Evolutionary conservation across 208 protist species (phyloP), one percentile per base, ranked within the genome.

Genomic region (Leishmania arabica): DNA sequence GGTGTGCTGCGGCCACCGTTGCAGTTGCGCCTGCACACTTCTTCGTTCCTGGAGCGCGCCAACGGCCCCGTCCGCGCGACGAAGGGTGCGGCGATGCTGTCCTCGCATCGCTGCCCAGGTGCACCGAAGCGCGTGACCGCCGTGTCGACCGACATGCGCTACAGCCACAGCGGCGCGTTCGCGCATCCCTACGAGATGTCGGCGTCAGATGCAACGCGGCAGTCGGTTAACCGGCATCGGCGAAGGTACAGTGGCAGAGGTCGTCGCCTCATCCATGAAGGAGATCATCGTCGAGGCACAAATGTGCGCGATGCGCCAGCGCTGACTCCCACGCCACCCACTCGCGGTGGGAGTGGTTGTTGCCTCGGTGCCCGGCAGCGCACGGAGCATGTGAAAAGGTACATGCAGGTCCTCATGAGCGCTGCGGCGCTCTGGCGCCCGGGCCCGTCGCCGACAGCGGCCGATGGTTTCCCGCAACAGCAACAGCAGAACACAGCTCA

Each of bases 321-420:
- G 34, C 53, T 47, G 42, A 65, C 54, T 2, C n/a, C 54, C 3
- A 77, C n/a, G 4, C 73, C 73, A 60, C 73, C 71, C 27, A 53
- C 71, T 42, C 71, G n/a, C 21, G 8, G n/a, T 5, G 31, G 71
- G 27, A 19, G 40, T 19, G 27, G 40, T 8, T 65, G 31, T 31
- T 5, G 49, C 8, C 45, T 47, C 40, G 58, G n/a, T 53, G 81
- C 81, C 6, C 56, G 60, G 34, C 37, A 74, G 56, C 81, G 81
- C 34, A 80, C 81, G 17, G 69, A 74, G 81, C 74, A 74, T 17
- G 81, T 84, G 34, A 84, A 71, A 58, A 56, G 27, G n/a, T 84
- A 84, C 56, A 15, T 84, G 69, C 75, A 84, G 37, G 27, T 9
- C 1, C 75, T 84, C 0, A 21, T 42, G 1, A 60, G 68, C 9